Base-by-base conservation (phyloP, 2,329 filamentous ascomycete species). In the Aureobasidium sp. region DNA sequence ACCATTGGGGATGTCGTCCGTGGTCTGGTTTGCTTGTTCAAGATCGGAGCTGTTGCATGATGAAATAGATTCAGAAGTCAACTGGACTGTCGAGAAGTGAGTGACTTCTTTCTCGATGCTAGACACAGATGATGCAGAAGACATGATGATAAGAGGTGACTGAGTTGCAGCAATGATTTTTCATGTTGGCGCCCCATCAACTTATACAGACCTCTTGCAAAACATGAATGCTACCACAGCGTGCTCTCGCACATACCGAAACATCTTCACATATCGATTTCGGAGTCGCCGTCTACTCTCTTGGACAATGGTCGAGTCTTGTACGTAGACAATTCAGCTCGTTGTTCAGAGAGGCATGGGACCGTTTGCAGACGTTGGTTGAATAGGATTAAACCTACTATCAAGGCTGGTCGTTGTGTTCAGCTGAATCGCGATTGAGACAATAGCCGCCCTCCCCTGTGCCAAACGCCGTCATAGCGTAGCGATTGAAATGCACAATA, bases 1-100 rank as follows among this genome's bases (percentile, higher is more conserved):
- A n/a, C 78, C 78, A 67, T 81, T 73, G 0, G 78, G 59, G 10
- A 49, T 27, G 21, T 48, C 25, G 10, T 37, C 21, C 10, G 21
- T 8, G 25, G 37, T 29, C 9, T 41, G 32, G 13, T 16, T 34
- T 37, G 25, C 41, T 30, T 59, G 34, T 16, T 59, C 55, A 25
- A 59, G 11, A 10, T 34, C 27, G 11, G 42, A 48, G 25, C 25
- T 59, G 27, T 21, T 27, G 42, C 30, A 59, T 25, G 55, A 49
- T 8, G 3, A 2, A 15, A 32, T 4, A 34, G 45, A 39, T 29
- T 39, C 32, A 41, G 30, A 27, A 30, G n/a, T 36, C 30, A 59
- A 27, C 27, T 59, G 34, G 27, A 41, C 27, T 10, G 36, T 27
- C 6, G 44, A 37, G 34, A 59, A 48, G 44, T 25, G 16, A 16